These are phyloP conservation scores for Globisporangium okanoganense DNA, from an alignment of 352 stramenopile species.

Conservation along the genomic window DNA sequence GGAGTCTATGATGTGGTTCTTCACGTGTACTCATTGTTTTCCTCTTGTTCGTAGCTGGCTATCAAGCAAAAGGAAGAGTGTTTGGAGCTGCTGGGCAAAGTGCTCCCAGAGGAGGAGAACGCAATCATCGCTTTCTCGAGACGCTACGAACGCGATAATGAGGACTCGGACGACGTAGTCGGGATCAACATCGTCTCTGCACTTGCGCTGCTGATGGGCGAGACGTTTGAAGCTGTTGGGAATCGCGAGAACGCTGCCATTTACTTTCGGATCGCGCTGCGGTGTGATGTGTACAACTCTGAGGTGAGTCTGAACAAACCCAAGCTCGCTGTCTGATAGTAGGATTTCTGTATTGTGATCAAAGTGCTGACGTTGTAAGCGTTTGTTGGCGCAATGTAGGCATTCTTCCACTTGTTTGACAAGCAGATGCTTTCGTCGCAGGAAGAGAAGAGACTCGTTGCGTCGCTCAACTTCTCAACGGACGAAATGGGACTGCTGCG, in stretches of 20 bases:
- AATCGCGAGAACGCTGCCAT: slow-evolving; percentile 77
- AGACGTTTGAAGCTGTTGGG: slow-evolving; percentile 79
- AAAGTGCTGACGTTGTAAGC: neutral
- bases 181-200: slow-evolving; percentile 78
- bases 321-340: neutral
- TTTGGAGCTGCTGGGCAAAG: slow-evolving; percentile 53
- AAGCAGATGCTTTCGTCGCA: slow-evolving; percentile 79
- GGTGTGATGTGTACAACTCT: slow-evolving; percentile 79
- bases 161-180: slow-evolving; percentile 13
- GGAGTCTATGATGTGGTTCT: neutral
- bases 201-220: slow-evolving; percentile 74
- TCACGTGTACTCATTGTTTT: neutral
- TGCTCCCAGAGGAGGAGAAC: slow-evolving; percentile 59
- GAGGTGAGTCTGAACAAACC: slow-evolving; percentile 26
- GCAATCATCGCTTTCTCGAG: slow-evolving; percentile 51
- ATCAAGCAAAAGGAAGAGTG: slow-evolving; percentile 86
- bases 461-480: slow-evolving; percentile 57
- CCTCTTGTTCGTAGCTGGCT: slow-evolving; percentile 30
- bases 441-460: slow-evolving; percentile 67
- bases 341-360: neutral
- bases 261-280: slow-evolving; percentile 74
- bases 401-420: slow-evolving; percentile 83
- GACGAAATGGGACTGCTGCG: slow-evolving; percentile 63
- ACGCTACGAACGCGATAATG: slow-evolving; percentile 26
- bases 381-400: slow-evolving; percentile 17